Evolutionary conservation across 2,329 filamentous ascomycete species (phyloP), one percentile per base, ranked within the genome.

Genomic region (Chrysoporthe deuterocubensis): DNA sequence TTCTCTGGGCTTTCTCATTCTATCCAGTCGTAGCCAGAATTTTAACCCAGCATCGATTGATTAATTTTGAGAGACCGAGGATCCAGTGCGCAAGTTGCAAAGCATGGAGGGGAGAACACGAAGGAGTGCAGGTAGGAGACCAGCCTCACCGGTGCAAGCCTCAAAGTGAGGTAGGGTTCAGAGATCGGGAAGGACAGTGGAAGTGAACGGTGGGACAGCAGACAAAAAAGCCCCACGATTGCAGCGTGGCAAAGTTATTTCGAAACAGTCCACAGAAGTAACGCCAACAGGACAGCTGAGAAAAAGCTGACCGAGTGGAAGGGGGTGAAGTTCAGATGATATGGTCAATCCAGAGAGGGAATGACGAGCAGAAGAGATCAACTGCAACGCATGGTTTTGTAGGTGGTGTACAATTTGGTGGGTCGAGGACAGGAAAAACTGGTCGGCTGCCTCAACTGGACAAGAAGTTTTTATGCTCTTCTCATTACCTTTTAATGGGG

Each of bases 1-100:
- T 37, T 62, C 57, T 18, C 65, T 67, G 37, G 37, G 58, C 37
- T 62, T 64, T 56, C 42, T 67, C 18, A 54, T 67, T 11, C n/a
- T 44, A 13, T 56, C 9, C 4, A 16, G 9, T 3, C 11, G 5
- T 4, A 16, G 11, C 7, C 4, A 26, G 13, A 21, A 16, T n/a
- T 9, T 37, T 14, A 37, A 14, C 32, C 34, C 52, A 57, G 50
- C 50, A 32, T 54, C 50, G 32, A 13, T 54, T 14, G 50, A 54
- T 54, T 26, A 9, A 18, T 26, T 4, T 4, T 34, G 42, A 13
- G 48, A 44, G 52, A n/a, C 21, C 11, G 43, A 34, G 42, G 7
- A 34, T n/a, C n/a, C 9, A 7, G 16, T 9, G 18, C 9, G 37
- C 40, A 32, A 32, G 21, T 56, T 32, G 50, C 40, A 3, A 56